These are phyloP conservation scores for Abortiporus biennis DNA, from an alignment of 1,284 basidiomycete species.

Conservation along the genomic window DNA sequence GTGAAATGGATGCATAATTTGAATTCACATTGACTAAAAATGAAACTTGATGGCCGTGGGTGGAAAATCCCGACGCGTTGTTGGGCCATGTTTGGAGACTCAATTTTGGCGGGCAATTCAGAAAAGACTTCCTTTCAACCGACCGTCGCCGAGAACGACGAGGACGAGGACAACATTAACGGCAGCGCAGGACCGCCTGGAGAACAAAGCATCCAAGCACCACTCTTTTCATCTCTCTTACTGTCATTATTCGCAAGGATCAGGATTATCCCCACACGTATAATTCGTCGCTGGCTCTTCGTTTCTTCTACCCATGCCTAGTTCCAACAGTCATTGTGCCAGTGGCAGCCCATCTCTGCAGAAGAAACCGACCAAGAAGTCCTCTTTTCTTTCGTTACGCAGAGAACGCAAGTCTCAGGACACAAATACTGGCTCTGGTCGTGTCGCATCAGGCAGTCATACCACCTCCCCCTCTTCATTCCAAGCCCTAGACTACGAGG, in stretches of 20 bases:
- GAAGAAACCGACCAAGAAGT: slow-evolving; percentile 40
- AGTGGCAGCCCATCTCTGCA: slow-evolving; percentile 20
- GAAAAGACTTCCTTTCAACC: background rate
- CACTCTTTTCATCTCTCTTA: slow-evolving; percentile 19
- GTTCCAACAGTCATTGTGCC: slow-evolving; percentile 8
- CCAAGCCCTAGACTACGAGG: slow-evolving; percentile 19
- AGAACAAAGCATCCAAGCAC: slow-evolving; percentile 13
- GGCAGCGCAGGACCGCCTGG: too few relatives aligned
- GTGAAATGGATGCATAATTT: too few relatives aligned
- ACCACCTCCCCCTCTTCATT: slow-evolving; percentile 29
- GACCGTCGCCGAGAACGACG: slow-evolving; percentile 5
- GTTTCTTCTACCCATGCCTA: slow-evolving; percentile 11
- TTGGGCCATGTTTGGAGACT: slow-evolving; percentile 1
- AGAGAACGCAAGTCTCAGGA: slow-evolving; percentile 43
- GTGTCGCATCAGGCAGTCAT: slow-evolving; percentile 14
- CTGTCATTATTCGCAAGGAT: slow-evolving; percentile 5
- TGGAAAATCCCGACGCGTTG: too few relatives aligned
- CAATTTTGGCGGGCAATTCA: background rate
- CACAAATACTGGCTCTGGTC: slow-evolving; percentile 15
- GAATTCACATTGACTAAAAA: too few relatives aligned
- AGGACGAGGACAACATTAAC: slow-evolving; percentile 1
- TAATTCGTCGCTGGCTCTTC: slow-evolving; percentile 20
- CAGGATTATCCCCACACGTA: slow-evolving; percentile 18
- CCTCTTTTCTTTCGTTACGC: slow-evolving; percentile 48
- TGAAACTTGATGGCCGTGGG: too few relatives aligned